Evolutionary conservation across 805 yeast species (phyloP), one percentile per base, ranked within the genome.

Genomic region (Isabelozyma pseudorhagii): DNA sequence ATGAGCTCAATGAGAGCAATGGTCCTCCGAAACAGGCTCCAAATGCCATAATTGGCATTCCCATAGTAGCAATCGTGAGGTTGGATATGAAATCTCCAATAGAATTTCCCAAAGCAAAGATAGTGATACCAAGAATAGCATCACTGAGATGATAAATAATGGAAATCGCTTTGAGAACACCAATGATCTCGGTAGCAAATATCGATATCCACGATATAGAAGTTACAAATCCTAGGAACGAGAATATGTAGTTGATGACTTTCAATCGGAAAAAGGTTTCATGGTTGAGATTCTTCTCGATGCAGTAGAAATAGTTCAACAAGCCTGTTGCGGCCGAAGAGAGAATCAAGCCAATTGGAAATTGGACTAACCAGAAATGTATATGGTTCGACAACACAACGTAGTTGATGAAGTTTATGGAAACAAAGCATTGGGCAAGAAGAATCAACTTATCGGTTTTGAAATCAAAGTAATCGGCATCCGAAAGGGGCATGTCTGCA

Each of bases 21-120:
- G 98, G 98, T 1, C 97, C 90, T 0, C 97, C 98, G 64, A 92
- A 87, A 61, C 98, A 92, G 0, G 97, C 97, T 28, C 94, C 88
- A n/a, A 94, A 73, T 0, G 97, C 97, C 87, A 93, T 87, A 43
- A 87, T 77, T 0, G 96, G 89, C 69, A 82, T 84, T 0, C 96
- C 97, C 77, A 89, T 79, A 50, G 73, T 73, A 0, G 96, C 91
- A 25, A 93, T 81, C 0, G 96, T 86, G 36, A 86, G 64, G 57
- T 93, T 90, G 0, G 97, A 86, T 1, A 92, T 83, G 44, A 92
- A 71, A 61, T 93, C 99, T 5, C 98, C 97, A 6, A 88, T 71
- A 1, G 97, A 92, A 64, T 93, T 94, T 4, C 99, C 98, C 50
- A 93, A 69, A 0, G 98, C 97, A 65, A 93, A 87, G 0, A 93